phyloP scores from a whole-genome alignment of 2,329 filamentous ascomycete genomes.

The Xylaria hypoxylon region DNA sequence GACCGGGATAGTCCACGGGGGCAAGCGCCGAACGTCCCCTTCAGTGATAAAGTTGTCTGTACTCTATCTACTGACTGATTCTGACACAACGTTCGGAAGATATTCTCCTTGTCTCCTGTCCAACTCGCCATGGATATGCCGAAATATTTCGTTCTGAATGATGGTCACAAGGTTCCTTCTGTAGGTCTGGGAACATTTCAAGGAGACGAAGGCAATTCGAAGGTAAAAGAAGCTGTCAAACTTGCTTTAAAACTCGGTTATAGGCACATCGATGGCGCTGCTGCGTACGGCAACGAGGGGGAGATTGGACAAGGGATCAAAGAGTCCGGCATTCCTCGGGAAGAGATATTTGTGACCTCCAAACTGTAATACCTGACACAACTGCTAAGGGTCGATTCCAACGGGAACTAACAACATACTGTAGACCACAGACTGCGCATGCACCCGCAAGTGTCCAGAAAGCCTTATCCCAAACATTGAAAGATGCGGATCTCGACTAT shows the following conservation, averaged over 20 bases:
- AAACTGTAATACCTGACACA: conserved; percentile 44
- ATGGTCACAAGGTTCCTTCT: conserved; percentile 40
- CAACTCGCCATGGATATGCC: conserved; percentile 40
- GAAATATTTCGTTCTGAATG: conserved; percentile 42
- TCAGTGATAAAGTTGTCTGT: conserved; percentile 17
- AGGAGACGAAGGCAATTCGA: conserved; percentile 41
- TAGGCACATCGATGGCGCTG: conserved; percentile 47
- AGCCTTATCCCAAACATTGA: conserved; percentile 30
- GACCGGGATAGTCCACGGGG: conserved; percentile 10
- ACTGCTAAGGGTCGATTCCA: conserved; percentile 12
- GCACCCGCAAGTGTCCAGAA: conserved; percentile 31
- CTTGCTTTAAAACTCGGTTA: conserved; percentile 45
- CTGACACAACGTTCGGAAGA: conserved; percentile 5
- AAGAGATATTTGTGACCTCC: conserved; percentile 48
- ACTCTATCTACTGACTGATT: conserved; percentile 17
- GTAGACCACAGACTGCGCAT: conserved; percentile 32
- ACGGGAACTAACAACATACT: conserved; percentile 17
- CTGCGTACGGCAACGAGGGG: conserved; percentile 47
- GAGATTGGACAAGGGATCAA: conserved; percentile 48
- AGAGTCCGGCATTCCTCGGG: conserved; percentile 44
- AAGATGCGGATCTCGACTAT: conserved; percentile 32
- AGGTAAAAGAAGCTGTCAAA: conserved; percentile 46
- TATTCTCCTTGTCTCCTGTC: conserved; percentile 24
- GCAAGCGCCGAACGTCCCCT: conserved; percentile 10
- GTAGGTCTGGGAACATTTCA: conserved; percentile 48